Base-by-base conservation (phyloP, 306 rosid species). In the Acacia melanoxylon region DNA sequence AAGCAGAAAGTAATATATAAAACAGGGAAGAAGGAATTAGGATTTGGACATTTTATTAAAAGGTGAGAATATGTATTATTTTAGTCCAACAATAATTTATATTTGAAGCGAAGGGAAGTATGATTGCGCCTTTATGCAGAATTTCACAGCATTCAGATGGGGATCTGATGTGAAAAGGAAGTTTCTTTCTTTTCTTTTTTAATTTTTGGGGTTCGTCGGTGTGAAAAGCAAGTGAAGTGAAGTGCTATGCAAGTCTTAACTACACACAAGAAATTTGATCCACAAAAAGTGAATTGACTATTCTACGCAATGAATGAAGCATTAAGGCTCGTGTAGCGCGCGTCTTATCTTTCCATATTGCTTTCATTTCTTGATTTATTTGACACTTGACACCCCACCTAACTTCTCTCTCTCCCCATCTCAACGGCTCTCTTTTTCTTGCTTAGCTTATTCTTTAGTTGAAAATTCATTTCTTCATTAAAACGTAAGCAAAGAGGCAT, bases 331-430 rank as follows among this genome's bases (percentile, higher is more conserved):
- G 45, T 20, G 33, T 3, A 3, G 54, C 68, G 4, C 33, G 54
- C 68, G 4, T 46, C 40, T 44, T 48, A 44, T 66, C 25, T 45
- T 2, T 56, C 42, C 51, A 76, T 4, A 24, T 73, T 49, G 78
- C 72, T 75, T 76, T 82, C 72, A 29, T 44, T 56, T 20, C 31
- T 22, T 44, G 58, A 52, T 52, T 52, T 52, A 48, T 17, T 46
- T 46, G 62, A 75, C 31, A 44, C 76, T 22, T 44, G 71, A 75
- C 54, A 31, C 72, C 59, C 65, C 75, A 68, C 66, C 77, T 11
- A 40, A n/a, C 69, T 17, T 41, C 20, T 27, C 70, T 67, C 68
- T 41, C 62, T 29, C 76, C 17, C 62, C 3, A 46, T 20, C 42
- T n/a, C 22, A 31, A 6, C 42, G 17, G 71, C 83, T 45, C 79